phyloP scores from a whole-genome alignment of 352 stramenopile species.

The Phytophthora kernoviae region DNA sequence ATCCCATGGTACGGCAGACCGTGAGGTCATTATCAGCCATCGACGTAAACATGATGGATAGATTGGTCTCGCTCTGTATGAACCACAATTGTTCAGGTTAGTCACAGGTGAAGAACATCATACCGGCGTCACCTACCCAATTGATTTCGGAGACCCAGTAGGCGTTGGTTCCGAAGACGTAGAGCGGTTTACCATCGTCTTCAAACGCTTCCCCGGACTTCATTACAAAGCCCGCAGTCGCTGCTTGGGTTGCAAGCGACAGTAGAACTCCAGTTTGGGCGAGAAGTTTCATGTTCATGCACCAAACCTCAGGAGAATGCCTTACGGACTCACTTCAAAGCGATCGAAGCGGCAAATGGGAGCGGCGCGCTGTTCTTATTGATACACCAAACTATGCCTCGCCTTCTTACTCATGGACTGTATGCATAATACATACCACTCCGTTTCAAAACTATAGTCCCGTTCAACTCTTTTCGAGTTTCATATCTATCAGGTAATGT shows the following conservation, averaged over 20 bases:
- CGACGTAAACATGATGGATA: constrained; percentile 25
- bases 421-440: no score
- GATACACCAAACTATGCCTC: no score
- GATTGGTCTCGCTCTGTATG: constrained; percentile 20
- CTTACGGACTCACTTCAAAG: no score
- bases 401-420: no score
- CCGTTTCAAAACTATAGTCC: no score
- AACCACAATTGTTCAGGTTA: not conserved
- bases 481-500: no score
- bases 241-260: not conserved
- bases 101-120: not conserved
- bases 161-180: constrained; percentile 19
- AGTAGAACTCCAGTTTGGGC: not conserved
- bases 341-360: no score
- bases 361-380: no score
- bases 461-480: no score
- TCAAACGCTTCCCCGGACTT: constrained; percentile 16
- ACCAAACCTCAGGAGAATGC: no score
- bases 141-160: constrained; percentile 13
- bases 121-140: not conserved
- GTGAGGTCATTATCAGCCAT: constrained; percentile 28
- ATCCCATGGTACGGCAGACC: constrained; percentile 26
- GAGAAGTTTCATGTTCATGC: not conserved
- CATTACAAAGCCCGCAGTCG: constrained; percentile 6
- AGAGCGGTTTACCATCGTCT: constrained; percentile 14